Evolutionary conservation across 805 yeast species (phyloP).

Genomic region (Alloascoidea hylecoeti): DNA sequence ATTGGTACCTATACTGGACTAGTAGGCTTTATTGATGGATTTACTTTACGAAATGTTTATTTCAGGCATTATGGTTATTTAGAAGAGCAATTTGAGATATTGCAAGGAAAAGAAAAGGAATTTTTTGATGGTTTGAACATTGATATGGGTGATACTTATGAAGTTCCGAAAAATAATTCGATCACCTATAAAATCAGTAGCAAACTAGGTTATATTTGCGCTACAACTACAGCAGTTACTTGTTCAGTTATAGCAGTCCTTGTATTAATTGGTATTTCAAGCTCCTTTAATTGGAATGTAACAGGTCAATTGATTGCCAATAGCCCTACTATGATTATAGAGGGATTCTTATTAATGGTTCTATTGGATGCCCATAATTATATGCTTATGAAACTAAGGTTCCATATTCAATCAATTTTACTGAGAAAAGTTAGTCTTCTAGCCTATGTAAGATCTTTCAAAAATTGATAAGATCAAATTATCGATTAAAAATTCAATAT

Average conservation of each 20-base stretch:
- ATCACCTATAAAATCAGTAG: constrained; percentile 2
- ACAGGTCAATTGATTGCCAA: constrained; percentile 26
- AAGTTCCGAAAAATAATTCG: constrained; percentile 1
- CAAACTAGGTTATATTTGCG: constrained; percentile 14
- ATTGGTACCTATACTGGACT: constrained; percentile 32
- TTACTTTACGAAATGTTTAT: constrained; percentile 24
- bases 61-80: constrained; percentile 13
- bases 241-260: constrained; percentile 16
- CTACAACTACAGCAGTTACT: constrained; percentile 19
- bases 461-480: too few species aligned
- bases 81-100: constrained; percentile 11
- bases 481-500: too few species aligned
- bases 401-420: background rate
- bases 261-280: constrained; percentile 18
- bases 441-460: too few species aligned
- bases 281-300: constrained; percentile 21
- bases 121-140: constrained; percentile 16
- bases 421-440: background rate
- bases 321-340: constrained; percentile 29
- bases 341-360: constrained; percentile 24
- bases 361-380: constrained; percentile 22
- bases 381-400: constrained; percentile 5
- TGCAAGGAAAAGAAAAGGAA: constrained; percentile 19
- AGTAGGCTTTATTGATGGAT: constrained; percentile 28
- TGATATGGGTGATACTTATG: constrained; percentile 1